Conservation (phyloP, 768 basidiomycete species). For the Tulasnella sp. region DNA sequence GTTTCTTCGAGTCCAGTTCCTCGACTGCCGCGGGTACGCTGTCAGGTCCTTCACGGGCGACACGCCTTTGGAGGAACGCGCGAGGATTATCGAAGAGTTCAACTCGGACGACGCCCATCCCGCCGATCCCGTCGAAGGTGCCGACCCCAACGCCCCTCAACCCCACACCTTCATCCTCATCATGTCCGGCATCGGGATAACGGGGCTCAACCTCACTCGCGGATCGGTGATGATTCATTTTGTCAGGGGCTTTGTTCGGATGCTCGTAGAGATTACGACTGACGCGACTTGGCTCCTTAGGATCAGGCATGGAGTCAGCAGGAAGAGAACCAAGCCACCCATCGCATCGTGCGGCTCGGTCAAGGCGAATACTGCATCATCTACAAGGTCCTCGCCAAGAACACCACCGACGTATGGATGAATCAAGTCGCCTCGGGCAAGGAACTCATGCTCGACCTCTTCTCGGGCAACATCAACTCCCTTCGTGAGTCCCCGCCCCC, state of each 20-base stretch:
- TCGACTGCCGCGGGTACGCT: background rate
- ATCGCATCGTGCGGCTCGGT: background rate
- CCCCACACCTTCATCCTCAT: background rate
- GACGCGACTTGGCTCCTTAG: background rate
- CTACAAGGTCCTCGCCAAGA: background rate
- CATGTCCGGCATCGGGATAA: background rate
- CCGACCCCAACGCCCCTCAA: background rate
- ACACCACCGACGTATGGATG: background rate
- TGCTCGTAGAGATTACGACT: background rate
- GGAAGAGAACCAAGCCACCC: background rate
- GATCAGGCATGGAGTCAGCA: background rate
- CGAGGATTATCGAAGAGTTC: background rate
- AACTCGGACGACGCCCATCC: background rate
- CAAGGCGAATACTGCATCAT: background rate
- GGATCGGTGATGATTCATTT: background rate
- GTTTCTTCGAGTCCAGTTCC: background rate
- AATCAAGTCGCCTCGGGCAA: background rate
- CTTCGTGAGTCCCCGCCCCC: background rate
- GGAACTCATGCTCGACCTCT: background rate
- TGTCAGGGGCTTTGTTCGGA: background rate
- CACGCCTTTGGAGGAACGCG: background rate
- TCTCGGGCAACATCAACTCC: background rate
- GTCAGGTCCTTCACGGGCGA: background rate
- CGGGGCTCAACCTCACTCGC: background rate
- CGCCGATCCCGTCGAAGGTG: background rate